Evolutionary conservation across 306 rosid species (phyloP), one percentile per base, ranked within the genome.

Genomic region (Notholithocarpus densiflorus): DNA sequence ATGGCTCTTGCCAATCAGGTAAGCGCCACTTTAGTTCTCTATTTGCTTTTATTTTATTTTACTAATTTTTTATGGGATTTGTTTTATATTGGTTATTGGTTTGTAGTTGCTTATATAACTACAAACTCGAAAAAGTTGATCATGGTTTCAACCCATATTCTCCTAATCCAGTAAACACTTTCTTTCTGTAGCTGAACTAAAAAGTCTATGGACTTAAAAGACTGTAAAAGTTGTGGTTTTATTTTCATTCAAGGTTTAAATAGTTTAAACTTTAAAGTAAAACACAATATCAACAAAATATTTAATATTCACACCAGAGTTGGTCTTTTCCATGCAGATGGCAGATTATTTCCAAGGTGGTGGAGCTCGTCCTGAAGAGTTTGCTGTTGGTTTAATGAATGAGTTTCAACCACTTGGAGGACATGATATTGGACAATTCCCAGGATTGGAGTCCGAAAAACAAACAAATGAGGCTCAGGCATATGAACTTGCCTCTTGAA

Each of bases 391-490:
- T 51, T 89, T 92, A 56, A 79, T 87, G 45, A 73, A 86, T 1
- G 91, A 92, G 78, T 91, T 94, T 81, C 88, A 75, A 77, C 84
- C 90, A 5, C 90, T 89, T 20, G 71, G 84, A 70, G 95, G 93
- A 45, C 92, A 92, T 72, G 97, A 91, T 79, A 92, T 94, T 54
- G 97, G 98, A 68, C 97, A 89, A 68, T 92, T 91, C 75, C 90
- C 93, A 13, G 95, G 89, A 64, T 61, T 88, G 82, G 87, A 80
- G 60, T 54, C 85, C 26, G 75, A 71, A 81, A 79, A 75, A 19
- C 80, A 78, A 66, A 79, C 74, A 20, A 81, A 79, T 10, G 85
- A 85, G 51, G 74, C 70, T n/a, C 79, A 71, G 31, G 78, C 83
- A 21, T 68, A 73, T 74, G 87, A 85, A 82, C 89, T 85, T 80